Conservation (phyloP, 1,284 basidiomycete genomes). For the Lentinula novae-zelandiae region DNA sequence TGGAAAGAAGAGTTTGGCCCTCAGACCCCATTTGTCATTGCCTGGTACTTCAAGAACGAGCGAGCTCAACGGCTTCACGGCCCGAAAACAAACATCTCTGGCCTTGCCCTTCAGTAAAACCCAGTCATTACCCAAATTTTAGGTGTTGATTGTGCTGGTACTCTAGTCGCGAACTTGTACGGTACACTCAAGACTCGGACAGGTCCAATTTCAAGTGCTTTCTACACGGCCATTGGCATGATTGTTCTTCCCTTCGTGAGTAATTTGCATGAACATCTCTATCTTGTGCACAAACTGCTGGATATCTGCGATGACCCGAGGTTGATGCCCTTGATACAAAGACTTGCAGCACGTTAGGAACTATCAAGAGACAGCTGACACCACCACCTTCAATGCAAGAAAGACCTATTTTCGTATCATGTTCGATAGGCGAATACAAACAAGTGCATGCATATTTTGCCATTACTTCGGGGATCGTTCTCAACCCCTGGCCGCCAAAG, state of each 20-base stretch:
- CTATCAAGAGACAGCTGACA: conserved; percentile 40
- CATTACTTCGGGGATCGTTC: not conserved
- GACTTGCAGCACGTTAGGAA: conserved; percentile 33
- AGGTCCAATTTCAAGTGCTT: too few relatives aligned
- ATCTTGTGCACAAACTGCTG: not conserved
- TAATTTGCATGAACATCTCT: not conserved
- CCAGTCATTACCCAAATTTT: too few relatives aligned
- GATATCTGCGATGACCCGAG: not conserved
- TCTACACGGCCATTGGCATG: too few relatives aligned
- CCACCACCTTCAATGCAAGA: conserved; percentile 36
- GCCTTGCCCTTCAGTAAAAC: too few relatives aligned
- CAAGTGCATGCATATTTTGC: not conserved
- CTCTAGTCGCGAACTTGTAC: not conserved
- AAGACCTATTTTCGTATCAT: conserved; percentile 32
- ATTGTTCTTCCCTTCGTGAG: too few relatives aligned
- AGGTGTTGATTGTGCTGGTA: too few relatives aligned
- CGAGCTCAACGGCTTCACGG: too few relatives aligned
- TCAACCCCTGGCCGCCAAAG: conserved; percentile 20
- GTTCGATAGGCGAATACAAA: conserved; percentile 27
- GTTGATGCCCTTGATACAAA: conserved; percentile 2
- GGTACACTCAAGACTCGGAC: not conserved
- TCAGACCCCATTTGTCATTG: too few relatives aligned
- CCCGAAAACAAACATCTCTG: too few relatives aligned
- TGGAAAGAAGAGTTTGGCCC: too few relatives aligned
- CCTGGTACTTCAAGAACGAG: too few relatives aligned